Evolutionary conservation across 225 moss, liverwort and hornwort genomes (phyloP).

Genomic region (Antitrichia curtipendula): DNA sequence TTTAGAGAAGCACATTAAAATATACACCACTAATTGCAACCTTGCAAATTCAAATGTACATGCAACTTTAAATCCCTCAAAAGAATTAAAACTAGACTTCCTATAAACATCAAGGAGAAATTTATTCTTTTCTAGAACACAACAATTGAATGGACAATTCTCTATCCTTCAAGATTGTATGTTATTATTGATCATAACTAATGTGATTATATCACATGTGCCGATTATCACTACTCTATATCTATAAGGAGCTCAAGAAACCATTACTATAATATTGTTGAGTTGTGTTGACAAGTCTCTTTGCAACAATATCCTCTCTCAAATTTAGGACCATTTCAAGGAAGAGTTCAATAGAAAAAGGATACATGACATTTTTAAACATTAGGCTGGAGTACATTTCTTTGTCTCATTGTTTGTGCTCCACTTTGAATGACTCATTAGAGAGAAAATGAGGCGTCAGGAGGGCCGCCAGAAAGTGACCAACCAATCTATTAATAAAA

Average conservation of each 20-base stretch:
- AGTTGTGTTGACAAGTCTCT: neutral
- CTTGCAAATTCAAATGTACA: neutral
- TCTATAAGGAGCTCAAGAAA: rapidly evolving
- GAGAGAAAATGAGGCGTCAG: too few relatives aligned
- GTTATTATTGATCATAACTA: neutral
- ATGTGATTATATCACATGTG: neutral
- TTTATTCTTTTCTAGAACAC: neutral
- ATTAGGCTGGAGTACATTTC: rapidly evolving
- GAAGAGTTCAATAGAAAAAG: neutral
- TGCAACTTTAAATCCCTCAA: neutral
- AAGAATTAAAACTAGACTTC: neutral
- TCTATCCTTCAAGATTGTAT: neutral
- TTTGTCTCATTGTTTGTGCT: rapidly evolving
- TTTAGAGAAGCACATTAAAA: neutral
- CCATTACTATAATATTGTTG: neutral
- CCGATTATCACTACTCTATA: neutral
- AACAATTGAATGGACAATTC: rapidly evolving
- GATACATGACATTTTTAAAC: neutral
- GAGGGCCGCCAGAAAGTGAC: too few relatives aligned
- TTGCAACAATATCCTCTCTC: neutral
- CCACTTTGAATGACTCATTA: neutral
- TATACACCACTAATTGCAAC: neutral
- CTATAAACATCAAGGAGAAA: rapidly evolving
- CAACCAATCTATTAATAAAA: too few relatives aligned
- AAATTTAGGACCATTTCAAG: neutral